These are phyloP conservation scores for Teratosphaeria viscida DNA, from an alignment of 2,329 filamentous ascomycete genomes.

Conservation along the genomic window DNA sequence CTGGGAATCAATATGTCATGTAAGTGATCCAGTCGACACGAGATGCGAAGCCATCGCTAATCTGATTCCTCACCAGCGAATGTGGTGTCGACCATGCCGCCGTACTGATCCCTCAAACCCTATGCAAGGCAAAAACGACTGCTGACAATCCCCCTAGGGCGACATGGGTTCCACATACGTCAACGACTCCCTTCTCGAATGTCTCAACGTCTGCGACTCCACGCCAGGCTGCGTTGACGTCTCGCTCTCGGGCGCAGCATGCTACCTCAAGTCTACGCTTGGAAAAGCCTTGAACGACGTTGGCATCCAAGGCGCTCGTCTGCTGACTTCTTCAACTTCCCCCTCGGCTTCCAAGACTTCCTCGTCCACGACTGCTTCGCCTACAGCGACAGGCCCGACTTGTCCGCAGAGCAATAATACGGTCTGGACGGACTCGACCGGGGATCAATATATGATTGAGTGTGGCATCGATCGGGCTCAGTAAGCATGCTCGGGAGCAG, in stretches of 20 bases:
- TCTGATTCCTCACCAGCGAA: not conserved
- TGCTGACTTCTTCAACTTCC: not conserved
- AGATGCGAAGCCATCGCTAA: not conserved
- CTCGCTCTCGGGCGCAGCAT: constrained; percentile 15
- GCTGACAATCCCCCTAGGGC: not conserved
- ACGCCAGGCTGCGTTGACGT: constrained; percentile 24
- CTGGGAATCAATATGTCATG: not conserved
- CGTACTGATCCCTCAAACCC: not conserved
- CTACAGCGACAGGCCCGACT: not conserved
- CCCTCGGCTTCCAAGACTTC: not conserved
- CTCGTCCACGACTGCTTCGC: not conserved
- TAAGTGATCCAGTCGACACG: not conserved
- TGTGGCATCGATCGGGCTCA: not conserved
- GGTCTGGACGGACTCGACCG: not conserved
- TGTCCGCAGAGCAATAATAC: constrained; percentile 1
- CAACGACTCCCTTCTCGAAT: constrained; percentile 3
- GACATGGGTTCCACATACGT: not conserved
- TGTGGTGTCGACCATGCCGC: not conserved
- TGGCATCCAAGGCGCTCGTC: not conserved
- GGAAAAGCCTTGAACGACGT: not conserved
- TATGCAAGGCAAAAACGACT: not conserved
- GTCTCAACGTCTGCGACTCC: constrained; percentile 22
- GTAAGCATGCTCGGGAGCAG: no score
- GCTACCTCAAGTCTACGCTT: not conserved
- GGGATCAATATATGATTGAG: not conserved